Evolutionary conservation across 306 rosid genomes (phyloP).

Genomic region (Styphnolobium japonicum): DNA sequence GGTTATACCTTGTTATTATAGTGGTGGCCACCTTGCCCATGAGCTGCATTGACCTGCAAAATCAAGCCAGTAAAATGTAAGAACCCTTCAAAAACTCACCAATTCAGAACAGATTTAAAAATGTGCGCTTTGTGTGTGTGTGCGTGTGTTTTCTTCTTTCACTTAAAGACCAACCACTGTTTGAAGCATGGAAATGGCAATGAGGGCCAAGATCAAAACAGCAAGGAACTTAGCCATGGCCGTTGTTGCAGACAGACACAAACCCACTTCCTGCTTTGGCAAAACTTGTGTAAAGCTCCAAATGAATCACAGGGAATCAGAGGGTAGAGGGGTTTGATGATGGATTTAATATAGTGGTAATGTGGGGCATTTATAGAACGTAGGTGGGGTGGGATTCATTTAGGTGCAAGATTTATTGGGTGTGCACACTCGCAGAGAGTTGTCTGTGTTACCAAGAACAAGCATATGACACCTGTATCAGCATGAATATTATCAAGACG

Average conservation of each 20-base stretch:
- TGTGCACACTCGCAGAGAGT: constrained; percentile 9
- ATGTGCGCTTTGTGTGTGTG: not conserved
- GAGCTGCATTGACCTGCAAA: constrained; percentile 62
- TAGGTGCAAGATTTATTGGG: not conserved
- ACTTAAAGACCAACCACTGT: constrained; percentile 41
- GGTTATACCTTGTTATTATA: constrained; percentile 41
- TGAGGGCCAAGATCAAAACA: constrained; percentile 53
- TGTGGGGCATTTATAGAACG: constrained; percentile 47
- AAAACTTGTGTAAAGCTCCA: not conserved
- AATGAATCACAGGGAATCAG: not conserved
- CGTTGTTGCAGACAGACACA: constrained; percentile 36
- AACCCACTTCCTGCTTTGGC: constrained; percentile 2
- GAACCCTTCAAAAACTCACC: not conserved
- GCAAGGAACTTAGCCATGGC: constrained; percentile 52
- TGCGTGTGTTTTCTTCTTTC: not conserved
- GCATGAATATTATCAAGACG: not conserved
- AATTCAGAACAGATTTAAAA: not conserved
- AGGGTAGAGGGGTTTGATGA: constrained; percentile 12
- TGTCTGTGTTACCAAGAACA: not conserved
- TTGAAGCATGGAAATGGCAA: constrained; percentile 70
- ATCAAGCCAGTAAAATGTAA: not conserved
- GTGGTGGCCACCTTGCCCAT: constrained; percentile 65
- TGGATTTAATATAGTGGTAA: too few species aligned
- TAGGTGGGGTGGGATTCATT: constrained; percentile 11
- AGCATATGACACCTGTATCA: constrained; percentile 21